Evolutionary conservation across 1,139 yeast genomes (phyloP).

Genomic region (Geotrichum histeridarum): DNA sequence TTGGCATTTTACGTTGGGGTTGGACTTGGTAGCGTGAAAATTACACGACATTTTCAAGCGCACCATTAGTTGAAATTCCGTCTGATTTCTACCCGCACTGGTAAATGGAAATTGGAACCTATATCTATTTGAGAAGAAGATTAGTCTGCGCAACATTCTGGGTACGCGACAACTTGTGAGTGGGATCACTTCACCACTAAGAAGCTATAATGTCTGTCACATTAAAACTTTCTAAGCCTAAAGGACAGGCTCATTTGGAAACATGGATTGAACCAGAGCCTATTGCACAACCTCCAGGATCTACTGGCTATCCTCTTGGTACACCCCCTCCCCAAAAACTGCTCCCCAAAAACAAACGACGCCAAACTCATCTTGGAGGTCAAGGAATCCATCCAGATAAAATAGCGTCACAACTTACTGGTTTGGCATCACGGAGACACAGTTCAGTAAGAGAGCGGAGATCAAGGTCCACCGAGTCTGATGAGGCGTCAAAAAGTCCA

Average conservation of each 20-base stretch:
- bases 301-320: conserved; percentile 66
- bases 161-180: neutral
- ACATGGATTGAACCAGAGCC: conserved; percentile 57
- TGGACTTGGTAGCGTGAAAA: too few species aligned
- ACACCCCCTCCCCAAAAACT: conserved; percentile 51
- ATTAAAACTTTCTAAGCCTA: neutral
- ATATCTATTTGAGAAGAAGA: neutral
- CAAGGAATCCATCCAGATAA: neutral
- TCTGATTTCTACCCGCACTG: neutral
- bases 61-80: too few species aligned
- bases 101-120: neutral
- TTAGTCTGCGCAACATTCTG: neutral
- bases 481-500: conserved; percentile 11
- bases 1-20: too few species aligned
- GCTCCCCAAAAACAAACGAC: conserved; percentile 39
- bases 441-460: neutral
- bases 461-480: conserved; percentile 25
- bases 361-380: conserved; percentile 1
- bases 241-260: neutral
- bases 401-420: neutral
- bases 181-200: neutral
- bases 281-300: conserved; percentile 48
- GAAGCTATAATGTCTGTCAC: neutral
- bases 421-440: neutral
- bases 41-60: too few species aligned